Percentiles rank a stretch among this genome's conserved stretches.
Evolutionary conservation across 2,329 filamentous ascomycete species (phyloP).

Genomic region (Ascochyta viciae-villosae): DNA sequence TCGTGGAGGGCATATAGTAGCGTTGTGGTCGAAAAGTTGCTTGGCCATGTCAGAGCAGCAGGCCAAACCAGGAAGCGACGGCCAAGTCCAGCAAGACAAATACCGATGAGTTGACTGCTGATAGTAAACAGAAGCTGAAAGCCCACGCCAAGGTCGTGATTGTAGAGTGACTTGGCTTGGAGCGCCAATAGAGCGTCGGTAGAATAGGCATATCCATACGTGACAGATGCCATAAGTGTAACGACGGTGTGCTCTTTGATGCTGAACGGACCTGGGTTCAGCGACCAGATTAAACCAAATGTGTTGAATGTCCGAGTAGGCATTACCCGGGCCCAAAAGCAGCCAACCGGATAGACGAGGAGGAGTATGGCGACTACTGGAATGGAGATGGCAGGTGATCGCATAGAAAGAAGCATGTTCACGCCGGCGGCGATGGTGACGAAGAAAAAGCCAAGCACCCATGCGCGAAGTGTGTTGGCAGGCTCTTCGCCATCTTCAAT

Average conservation of each 20-base stretch:
- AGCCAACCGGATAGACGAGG: constrained; percentile 53
- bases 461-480: constrained; percentile 42
- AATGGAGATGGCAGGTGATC: constrained; percentile 40
- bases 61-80: constrained; percentile 7
- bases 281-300: constrained; percentile 62
- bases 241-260: constrained; percentile 69
- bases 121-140: constrained; percentile 30
- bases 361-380: constrained; percentile 44
- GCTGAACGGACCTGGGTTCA: constrained; percentile 66
- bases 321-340: constrained; percentile 63
- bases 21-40: constrained; percentile 2
- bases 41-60: constrained; percentile 8
- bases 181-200: constrained; percentile 70
- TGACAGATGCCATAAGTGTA: constrained; percentile 69
- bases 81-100: constrained; percentile 10
- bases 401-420: constrained; percentile 41
- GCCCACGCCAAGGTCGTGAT: constrained; percentile 58
- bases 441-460: constrained; percentile 39
- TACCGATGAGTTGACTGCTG: constrained; percentile 10
- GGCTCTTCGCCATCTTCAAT: constrained; percentile 20
- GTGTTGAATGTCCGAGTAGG: constrained; percentile 61
- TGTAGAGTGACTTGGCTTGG: constrained; percentile 72
- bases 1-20: constrained; percentile 37
- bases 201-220: constrained; percentile 66
- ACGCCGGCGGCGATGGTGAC: constrained; percentile 33